These are phyloP conservation scores for Cucurbita maxima DNA, from an alignment of 306 rosid genomes.

Conservation along the genomic window DNA sequence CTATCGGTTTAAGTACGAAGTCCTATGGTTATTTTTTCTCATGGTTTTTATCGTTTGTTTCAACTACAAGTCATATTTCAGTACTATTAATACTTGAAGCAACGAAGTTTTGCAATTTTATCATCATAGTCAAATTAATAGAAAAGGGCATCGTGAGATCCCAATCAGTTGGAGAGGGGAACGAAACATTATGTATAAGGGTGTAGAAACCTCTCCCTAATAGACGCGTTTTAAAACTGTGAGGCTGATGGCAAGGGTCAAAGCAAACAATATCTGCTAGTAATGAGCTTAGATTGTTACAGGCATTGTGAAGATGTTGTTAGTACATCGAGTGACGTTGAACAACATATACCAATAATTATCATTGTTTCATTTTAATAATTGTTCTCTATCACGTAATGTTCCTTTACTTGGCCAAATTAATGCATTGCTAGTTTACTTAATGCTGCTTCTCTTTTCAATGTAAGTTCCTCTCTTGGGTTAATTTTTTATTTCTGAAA, in stretches of 20 bases:
- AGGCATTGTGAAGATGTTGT: not conserved
- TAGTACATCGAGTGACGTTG: not conserved
- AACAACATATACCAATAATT: not conserved
- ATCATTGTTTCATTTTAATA: not conserved
- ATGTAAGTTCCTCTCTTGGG: not conserved
- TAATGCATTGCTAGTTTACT: not conserved
- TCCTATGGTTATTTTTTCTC: not conserved
- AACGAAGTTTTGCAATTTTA: not conserved
- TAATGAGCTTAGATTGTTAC: too few relatives aligned
- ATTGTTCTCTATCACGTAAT: not conserved
- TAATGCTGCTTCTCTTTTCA: constrained; percentile 1
- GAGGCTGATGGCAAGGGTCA: too few relatives aligned
- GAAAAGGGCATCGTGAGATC: not conserved
- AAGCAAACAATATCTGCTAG: too few relatives aligned
- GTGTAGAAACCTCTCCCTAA: too few relatives aligned
- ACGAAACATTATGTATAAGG: too few relatives aligned
- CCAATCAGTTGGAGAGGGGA: too few relatives aligned
- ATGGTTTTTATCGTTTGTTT: not conserved
- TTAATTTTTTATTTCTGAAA: not conserved
- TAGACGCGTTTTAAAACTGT: too few relatives aligned
- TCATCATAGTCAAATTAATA: not conserved
- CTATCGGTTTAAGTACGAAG: not conserved
- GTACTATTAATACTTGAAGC: not conserved
- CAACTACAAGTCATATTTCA: not conserved
- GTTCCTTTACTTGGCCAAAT: not conserved